These are phyloP conservation scores for Lipomyces oligophaga DNA, from an alignment of 805 yeast genomes.

Conservation along the genomic window DNA sequence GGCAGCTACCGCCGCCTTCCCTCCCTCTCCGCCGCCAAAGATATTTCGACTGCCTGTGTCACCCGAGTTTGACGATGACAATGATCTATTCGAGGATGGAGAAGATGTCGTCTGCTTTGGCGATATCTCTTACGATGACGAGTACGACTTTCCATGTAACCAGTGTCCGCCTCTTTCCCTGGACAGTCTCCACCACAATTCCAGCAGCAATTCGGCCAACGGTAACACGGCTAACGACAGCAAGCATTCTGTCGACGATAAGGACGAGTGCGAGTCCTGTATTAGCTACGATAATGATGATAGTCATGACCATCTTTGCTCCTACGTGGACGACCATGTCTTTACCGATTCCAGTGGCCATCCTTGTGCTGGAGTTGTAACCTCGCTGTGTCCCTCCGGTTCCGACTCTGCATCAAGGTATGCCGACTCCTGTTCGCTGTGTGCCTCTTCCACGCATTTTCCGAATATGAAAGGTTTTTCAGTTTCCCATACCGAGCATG, in stretches of 20 bases:
- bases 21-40: constrained; percentile 8
- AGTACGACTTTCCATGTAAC: no score
- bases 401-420: no score
- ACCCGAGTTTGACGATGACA: constrained; percentile 9
- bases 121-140: constrained; percentile 1
- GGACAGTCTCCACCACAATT: neutral
- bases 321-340: neutral
- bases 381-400: no score
- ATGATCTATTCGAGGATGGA: constrained; percentile 7
- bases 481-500: no score
- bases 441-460: no score
- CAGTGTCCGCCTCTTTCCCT: neutral
- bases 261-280: neutral
- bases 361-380: no score
- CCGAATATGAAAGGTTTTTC: no score
- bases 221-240: no score
- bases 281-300: neutral
- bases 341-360: constrained; percentile 2
- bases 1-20: constrained; percentile 2
- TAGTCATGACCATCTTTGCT: neutral
- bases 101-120: neutral
- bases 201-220: neutral
- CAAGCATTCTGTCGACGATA: neutral
- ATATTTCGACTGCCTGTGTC: constrained; percentile 18
- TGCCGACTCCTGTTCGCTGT: no score